phyloP scores from a whole-genome alignment of 371 early-diverging fungal genomes.

The Caulochytrium protostelioides region DNA sequence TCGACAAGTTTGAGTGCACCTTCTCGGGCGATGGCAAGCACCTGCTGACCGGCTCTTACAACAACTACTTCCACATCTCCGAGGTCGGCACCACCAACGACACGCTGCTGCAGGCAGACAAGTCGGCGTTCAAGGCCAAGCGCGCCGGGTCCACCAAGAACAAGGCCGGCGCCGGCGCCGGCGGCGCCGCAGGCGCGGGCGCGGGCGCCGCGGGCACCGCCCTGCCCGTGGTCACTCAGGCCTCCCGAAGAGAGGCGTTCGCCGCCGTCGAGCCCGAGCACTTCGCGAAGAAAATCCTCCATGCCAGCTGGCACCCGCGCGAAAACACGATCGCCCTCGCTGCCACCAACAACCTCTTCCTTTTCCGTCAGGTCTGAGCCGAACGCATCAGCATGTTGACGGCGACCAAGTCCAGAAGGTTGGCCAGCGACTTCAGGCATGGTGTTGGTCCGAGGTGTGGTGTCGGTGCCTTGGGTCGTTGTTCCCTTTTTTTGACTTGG shows the following conservation, averaged over 20 bases:
- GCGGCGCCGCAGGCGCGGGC: conserved; percentile 16
- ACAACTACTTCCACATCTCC: conserved; percentile 85
- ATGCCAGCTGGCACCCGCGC: conserved; percentile 92
- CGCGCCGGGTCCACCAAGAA: conserved; percentile 36
- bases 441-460: too few species aligned
- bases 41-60: conserved; percentile 89
- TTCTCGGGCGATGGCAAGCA: conserved; percentile 70
- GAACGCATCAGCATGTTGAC: too few species aligned
- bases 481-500: too few species aligned
- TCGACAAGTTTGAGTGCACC: conserved; percentile 96
- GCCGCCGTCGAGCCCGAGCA: conserved; percentile 58
- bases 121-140: conserved; percentile 86
- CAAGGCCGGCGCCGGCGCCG: conserved; percentile 16
- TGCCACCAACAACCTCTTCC: conserved; percentile 91
- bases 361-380: conserved; percentile 52
- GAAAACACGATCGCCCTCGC: conserved; percentile 90
- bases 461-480: too few species aligned
- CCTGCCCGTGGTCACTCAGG: conserved; percentile 20
- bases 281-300: conserved; percentile 85
- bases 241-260: conserved; percentile 43
- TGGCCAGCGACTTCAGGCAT: too few species aligned
- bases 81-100: conserved; percentile 48
- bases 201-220: conserved; percentile 16
- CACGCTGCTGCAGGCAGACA: conserved; percentile 85
- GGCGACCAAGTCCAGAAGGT: too few species aligned